Evolutionary conservation across 495 filamentous ascomycete species (phyloP).

Genomic region (Chaetomium fimeti): DNA sequence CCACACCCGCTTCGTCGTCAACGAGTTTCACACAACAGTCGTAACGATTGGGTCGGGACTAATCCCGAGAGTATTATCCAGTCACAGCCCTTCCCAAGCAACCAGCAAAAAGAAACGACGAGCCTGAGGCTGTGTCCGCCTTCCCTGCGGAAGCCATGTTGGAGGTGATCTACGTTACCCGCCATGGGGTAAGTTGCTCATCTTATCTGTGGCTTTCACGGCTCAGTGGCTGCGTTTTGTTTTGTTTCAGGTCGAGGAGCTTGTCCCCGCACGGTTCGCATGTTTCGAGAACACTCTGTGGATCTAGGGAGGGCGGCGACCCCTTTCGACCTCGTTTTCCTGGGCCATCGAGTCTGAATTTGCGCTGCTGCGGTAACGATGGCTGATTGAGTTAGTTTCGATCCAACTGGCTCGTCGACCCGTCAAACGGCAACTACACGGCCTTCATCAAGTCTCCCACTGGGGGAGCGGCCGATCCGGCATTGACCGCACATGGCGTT

Average conservation of each 20-base stretch:
- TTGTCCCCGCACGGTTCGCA: not conserved
- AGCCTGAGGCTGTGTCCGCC: not conserved
- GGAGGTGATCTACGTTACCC: slow-evolving; percentile 79
- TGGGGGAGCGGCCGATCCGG: slow-evolving; percentile 80
- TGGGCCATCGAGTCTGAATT: not conserved
- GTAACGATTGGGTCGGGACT: not conserved
- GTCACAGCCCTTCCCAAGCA: slow-evolving; percentile 2
- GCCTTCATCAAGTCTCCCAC: slow-evolving; percentile 72
- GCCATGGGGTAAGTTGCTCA: slow-evolving; percentile 71
- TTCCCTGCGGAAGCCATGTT: slow-evolving; percentile 38
- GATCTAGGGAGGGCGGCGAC: not conserved
- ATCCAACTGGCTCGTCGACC: slow-evolving; percentile 81
- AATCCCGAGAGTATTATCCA: not conserved
- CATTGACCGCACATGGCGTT: slow-evolving; percentile 80
- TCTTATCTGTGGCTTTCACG: not conserved
- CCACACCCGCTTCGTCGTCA: not conserved
- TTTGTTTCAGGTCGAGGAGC: slow-evolving; percentile 8
- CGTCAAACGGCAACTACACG: slow-evolving; percentile 69
- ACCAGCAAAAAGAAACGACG: not conserved
- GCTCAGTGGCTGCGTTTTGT: not conserved
- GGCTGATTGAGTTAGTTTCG: slow-evolving; percentile 63
- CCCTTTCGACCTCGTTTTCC: not conserved
- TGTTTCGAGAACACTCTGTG: not conserved
- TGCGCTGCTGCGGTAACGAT: not conserved
- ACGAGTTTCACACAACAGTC: not conserved